These are phyloP conservation scores for Akanthomyces muscarius DNA, from an alignment of 2,329 filamentous ascomycete species.

Conservation along the genomic window DNA sequence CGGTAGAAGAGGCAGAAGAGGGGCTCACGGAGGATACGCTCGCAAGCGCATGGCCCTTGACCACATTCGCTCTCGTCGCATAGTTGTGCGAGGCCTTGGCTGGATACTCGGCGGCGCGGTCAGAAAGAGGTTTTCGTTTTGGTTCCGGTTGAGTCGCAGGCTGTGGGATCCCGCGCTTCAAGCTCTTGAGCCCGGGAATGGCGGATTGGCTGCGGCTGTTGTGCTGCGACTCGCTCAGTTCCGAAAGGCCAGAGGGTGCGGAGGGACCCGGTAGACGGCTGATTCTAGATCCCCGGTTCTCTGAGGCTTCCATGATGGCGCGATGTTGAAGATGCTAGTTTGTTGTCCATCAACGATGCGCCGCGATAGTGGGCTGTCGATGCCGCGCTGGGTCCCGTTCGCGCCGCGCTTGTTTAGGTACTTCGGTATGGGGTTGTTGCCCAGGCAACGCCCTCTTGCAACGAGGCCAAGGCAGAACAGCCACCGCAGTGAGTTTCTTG, in stretches of 20 bases:
- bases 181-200: constrained; percentile 35
- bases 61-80: constrained; percentile 40
- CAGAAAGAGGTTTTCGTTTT: constrained; percentile 57
- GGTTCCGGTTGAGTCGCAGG: constrained; percentile 51
- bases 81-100: constrained; percentile 36
- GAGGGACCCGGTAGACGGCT: constrained; percentile 18
- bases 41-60: constrained; percentile 41
- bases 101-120: constrained; percentile 52
- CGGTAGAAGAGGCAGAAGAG: too few relatives aligned
- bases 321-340: too few relatives aligned
- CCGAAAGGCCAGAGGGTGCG: constrained; percentile 37
- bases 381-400: too few relatives aligned
- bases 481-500: too few relatives aligned
- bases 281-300: constrained; percentile 14
- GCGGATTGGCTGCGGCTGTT: constrained; percentile 49
- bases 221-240: constrained; percentile 58
- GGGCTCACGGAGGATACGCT: constrained; percentile 12
- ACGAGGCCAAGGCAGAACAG: too few relatives aligned
- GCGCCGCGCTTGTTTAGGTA: too few relatives aligned
- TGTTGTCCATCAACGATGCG: too few relatives aligned
- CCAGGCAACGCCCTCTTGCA: too few relatives aligned
- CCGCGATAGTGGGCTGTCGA: too few relatives aligned
- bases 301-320: constrained; percentile 14
- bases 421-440: too few relatives aligned
- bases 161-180: constrained; percentile 50